These are phyloP conservation scores for Fusarium palustre DNA, from an alignment of 2,329 filamentous ascomycete genomes.

Conservation along the genomic window DNA sequence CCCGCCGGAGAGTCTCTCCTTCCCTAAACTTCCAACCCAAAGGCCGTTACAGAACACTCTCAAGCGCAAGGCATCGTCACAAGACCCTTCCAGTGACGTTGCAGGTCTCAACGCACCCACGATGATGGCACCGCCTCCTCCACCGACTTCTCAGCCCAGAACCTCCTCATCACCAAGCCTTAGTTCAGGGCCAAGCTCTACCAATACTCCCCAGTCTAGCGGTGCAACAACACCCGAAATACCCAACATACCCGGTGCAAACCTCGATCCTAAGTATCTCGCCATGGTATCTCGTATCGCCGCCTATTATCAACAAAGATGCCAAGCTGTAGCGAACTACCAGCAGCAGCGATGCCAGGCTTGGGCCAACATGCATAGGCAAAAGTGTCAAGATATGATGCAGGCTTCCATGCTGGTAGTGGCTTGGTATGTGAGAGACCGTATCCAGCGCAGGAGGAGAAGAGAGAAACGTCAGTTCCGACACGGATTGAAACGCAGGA, in stretches of 20 bases:
- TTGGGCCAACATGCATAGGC: slow-evolving; percentile 60
- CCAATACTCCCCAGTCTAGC: slow-evolving; percentile 32
- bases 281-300: slow-evolving; percentile 62
- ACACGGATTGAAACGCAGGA: slow-evolving; percentile 53
- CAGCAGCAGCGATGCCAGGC: slow-evolving; percentile 62
- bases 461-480: slow-evolving; percentile 57
- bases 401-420: slow-evolving; percentile 63
- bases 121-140: slow-evolving; percentile 42
- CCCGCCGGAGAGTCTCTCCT: slow-evolving; percentile 47
- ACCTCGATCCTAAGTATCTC: slow-evolving; percentile 57
- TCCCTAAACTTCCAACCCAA: slow-evolving; percentile 49
- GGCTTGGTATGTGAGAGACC: slow-evolving; percentile 63
- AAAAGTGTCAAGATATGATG: slow-evolving; percentile 62
- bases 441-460: slow-evolving; percentile 57
- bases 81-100: slow-evolving; percentile 38
- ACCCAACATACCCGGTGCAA: slow-evolving; percentile 41
- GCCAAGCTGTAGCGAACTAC: slow-evolving; percentile 59
- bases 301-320: slow-evolving; percentile 62
- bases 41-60: slow-evolving; percentile 46
- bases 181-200: slow-evolving; percentile 33
- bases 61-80: slow-evolving; percentile 46
- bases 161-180: slow-evolving; percentile 37
- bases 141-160: slow-evolving; percentile 44
- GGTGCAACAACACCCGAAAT: slow-evolving; percentile 42
- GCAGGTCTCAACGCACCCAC: slow-evolving; percentile 37